These are phyloP conservation scores for Spizellomyces sp. DNA, from an alignment of 192 early-diverging fungal species.

Conservation along the genomic window DNA sequence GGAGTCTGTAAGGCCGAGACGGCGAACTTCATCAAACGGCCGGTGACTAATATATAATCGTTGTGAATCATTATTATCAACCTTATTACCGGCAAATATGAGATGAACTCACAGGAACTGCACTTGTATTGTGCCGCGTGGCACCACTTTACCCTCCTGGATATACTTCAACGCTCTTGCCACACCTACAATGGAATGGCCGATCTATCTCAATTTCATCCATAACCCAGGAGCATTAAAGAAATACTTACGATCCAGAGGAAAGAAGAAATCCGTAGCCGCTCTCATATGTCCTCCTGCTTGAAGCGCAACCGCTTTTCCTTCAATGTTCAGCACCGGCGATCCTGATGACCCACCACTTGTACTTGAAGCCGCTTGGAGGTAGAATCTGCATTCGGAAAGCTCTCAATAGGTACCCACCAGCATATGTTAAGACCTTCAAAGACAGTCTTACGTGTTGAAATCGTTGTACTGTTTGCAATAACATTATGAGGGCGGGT, in stretches of 20 bases:
- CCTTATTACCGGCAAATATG: no score
- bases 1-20: conserved; percentile 62
- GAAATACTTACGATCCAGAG: conserved; percentile 57
- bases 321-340: conserved; percentile 81
- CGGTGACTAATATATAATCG: conserved; percentile 39
- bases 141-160: conserved; percentile 33
- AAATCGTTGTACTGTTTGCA: conserved; percentile 47
- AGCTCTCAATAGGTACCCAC: neutral
- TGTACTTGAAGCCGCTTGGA: conserved; percentile 78
- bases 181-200: conserved; percentile 9
- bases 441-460: conserved; percentile 32
- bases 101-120: conserved; percentile 58
- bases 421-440: no score
- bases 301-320: conserved; percentile 79
- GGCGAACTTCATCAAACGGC: conserved; percentile 76
- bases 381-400: conserved; percentile 45
- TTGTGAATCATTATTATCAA: no score
- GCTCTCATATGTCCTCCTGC: conserved; percentile 71
- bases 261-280: conserved; percentile 86
- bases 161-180: conserved; percentile 40
- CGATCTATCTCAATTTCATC: neutral
- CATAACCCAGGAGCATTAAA: neutral
- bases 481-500: neutral
- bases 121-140: conserved; percentile 73
- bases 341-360: conserved; percentile 77